Conservation (phyloP, 1,284 basidiomycete genomes). For the Takashimella koratensis region DNA sequence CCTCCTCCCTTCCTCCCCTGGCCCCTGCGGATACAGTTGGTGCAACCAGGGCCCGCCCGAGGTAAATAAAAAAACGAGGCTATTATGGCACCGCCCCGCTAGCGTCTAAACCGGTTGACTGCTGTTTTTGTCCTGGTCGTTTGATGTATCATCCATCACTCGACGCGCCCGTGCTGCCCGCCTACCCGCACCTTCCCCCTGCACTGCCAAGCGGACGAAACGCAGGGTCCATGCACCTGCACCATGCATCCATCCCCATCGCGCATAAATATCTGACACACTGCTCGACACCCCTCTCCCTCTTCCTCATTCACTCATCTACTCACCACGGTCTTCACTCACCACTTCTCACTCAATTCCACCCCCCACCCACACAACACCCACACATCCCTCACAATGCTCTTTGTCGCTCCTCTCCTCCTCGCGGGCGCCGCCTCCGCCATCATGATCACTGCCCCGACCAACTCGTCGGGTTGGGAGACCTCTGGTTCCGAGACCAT, state of each 20-base stretch:
- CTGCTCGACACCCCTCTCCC: background rate
- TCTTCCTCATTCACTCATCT: background rate
- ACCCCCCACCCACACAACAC: background rate
- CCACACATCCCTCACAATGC: conserved; percentile 12
- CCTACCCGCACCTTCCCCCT: too few relatives aligned
- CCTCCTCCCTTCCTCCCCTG: too few relatives aligned
- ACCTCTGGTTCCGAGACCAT: conserved; percentile 28
- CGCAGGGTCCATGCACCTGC: too few relatives aligned
- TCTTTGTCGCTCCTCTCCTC: conserved; percentile 18
- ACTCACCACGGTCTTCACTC: conserved; percentile 1
- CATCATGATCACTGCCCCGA: conserved; percentile 33
- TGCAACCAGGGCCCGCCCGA: too few relatives aligned
- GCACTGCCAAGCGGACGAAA: too few relatives aligned
- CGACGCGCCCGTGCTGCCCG: too few relatives aligned
- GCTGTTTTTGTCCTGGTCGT: too few relatives aligned
- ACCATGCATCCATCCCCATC: too few relatives aligned
- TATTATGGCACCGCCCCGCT: background rate
- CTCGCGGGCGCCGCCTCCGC: conserved; percentile 24
- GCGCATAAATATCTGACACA: background rate
- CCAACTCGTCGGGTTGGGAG: conserved; percentile 29
- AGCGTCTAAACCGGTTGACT: background rate
- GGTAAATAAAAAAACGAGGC: too few relatives aligned
- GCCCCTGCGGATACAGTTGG: too few relatives aligned
- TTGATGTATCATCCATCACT: too few relatives aligned
- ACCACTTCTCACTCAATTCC: background rate